Evolutionary conservation across 2,329 filamentous ascomycete genomes (phyloP), one percentile per base, ranked within the genome.

Genomic region (Trichoderma cornu-damae): DNA sequence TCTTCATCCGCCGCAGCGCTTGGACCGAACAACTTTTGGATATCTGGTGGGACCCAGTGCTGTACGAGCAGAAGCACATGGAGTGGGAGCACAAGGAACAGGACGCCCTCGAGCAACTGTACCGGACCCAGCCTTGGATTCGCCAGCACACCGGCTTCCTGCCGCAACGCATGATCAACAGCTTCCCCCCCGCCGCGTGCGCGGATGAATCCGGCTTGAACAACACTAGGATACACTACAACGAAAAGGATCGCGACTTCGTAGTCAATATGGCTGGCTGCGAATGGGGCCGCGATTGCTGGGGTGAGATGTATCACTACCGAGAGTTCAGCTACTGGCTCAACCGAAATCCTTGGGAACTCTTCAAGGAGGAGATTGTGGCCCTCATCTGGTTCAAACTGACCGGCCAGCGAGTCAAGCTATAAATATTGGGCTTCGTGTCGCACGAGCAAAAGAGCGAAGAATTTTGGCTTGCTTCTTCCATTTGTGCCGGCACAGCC

Each of bases 31-130:
- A 90, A 4, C 76, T 99, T 16, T 82, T 99, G 34, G 94, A 99
- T 68, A 82, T 96, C 52, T 99, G 94, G 94, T 99, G 94, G 94
- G 94, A 99, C 67, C 94, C 94, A 0, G 92, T 97, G 28, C 85
- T 88, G 58, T 99, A 99, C 72, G 94, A 99, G 74, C 94, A 99
- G 74, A 95, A 91, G 70, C 94, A 99, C 72, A 96, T 96, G 92
- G 84, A 94, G 61, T 99, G 94, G 94, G 92, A 94, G 68, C 94
- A 99, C 78, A 97, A 97, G 71, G 94, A 99, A 72, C 94, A 99
- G 74, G 92, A 97, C 69, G 90, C 92, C 1, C 77, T 99, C 40
- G 92, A 96, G 74, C 88, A 96, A 74, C 79, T 99, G 61, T 99
- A 99, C 75, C 82, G 80, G 58, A 88, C 87, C 56, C 93, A 97